Percentiles rank a stretch among this genome's conserved stretches.
Conservation (phyloP, 306 rosid species). For the Ceratonia siliqua region DNA sequence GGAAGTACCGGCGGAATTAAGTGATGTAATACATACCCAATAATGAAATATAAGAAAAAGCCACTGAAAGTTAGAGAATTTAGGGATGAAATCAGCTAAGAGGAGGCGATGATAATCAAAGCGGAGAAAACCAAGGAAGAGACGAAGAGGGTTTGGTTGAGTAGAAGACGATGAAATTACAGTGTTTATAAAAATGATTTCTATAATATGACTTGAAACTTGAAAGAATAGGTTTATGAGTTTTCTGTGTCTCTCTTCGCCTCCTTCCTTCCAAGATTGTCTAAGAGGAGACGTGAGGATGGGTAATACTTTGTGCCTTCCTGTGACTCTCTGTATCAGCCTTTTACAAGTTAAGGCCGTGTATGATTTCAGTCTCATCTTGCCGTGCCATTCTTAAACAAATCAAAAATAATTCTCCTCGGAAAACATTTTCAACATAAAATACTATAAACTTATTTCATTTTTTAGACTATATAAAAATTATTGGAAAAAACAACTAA, state of each 20-base stretch:
- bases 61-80: constrained; percentile 15
- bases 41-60: background rate
- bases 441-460: no score
- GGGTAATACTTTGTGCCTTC: constrained; percentile 3
- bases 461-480: no score
- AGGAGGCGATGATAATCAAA: no score
- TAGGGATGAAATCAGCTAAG: background rate
- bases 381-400: no score
- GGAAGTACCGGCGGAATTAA: background rate
- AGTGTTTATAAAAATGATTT: no score
- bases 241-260: no score
- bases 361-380: background rate
- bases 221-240: no score
- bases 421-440: no score
- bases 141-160: background rate
- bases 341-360: background rate
- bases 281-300: constrained; percentile 33
- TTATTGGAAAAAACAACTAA: no score
- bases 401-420: no score
- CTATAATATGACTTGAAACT: no score
- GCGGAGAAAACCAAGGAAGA: background rate
- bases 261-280: constrained; percentile 2
- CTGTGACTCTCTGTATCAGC: background rate
- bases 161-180: no score
- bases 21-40: constrained; percentile 20